phyloP scores from a whole-genome alignment of 805 yeast genomes.

The Clavispora asparagi region DNA sequence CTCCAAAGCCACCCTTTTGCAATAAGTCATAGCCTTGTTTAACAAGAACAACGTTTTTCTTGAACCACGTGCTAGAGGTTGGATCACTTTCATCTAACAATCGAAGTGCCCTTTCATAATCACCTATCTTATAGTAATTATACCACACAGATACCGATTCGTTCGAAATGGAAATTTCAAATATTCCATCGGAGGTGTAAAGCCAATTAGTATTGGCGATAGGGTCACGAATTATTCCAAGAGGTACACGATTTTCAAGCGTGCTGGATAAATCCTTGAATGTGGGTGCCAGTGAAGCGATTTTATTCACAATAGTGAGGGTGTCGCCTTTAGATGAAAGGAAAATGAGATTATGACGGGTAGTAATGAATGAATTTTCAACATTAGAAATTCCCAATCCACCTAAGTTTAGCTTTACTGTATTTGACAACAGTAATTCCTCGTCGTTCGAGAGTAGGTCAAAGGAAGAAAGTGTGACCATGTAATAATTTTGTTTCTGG shows the following conservation, averaged over 20 bases:
- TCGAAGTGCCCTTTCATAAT: slow-evolving; percentile 63
- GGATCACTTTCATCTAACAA: slow-evolving; percentile 3
- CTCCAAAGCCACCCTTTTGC: slow-evolving; percentile 12
- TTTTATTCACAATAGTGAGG: slow-evolving; percentile 25
- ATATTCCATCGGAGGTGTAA: slow-evolving; percentile 53
- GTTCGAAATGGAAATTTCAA: slow-evolving; percentile 64
- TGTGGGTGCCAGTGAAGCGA: slow-evolving; percentile 14
- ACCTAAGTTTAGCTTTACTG: slow-evolving; percentile 9
- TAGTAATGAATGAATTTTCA: slow-evolving; percentile 16
- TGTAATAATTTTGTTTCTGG: slow-evolving; percentile 12
- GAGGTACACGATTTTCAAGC: slow-evolving; percentile 2
- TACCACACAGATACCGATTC: slow-evolving; percentile 78
- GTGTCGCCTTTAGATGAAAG: slow-evolving; percentile 12
- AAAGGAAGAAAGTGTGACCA: slow-evolving; percentile 8
- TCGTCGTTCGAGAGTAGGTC: slow-evolving; percentile 26
- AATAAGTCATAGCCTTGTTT: slow-evolving; percentile 51
- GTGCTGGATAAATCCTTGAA: slow-evolving; percentile 1
- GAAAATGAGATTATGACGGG: slow-evolving; percentile 28
- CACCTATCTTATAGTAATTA: slow-evolving; percentile 10
- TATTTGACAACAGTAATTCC: slow-evolving; percentile 19
- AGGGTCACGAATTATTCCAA: slow-evolving; percentile 29
- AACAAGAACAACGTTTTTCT: slow-evolving; percentile 42
- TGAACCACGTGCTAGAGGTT: not conserved
- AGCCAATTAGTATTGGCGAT: slow-evolving; percentile 68
- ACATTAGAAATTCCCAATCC: slow-evolving; percentile 1